Evolutionary conservation across 768 basidiomycete genomes (phyloP).

Genomic region (Mycena vulgaris): DNA sequence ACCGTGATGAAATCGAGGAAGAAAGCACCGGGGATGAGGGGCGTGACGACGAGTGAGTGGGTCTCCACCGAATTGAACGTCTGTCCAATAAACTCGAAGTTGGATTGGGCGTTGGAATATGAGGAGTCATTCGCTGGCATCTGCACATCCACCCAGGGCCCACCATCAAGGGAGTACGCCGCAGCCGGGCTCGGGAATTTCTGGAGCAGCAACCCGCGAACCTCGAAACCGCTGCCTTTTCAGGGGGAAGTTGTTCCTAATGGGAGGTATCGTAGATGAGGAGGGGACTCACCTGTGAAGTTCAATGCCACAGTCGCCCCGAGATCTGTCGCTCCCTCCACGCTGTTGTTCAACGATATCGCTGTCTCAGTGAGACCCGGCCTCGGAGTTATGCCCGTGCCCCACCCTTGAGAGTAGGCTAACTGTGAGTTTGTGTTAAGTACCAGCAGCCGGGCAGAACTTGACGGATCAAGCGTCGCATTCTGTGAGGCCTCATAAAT

Average conservation of each 20-base stretch:
- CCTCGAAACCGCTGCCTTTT: neutral
- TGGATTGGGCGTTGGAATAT: neutral
- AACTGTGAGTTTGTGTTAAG: constrained; percentile 9
- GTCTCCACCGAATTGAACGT: neutral
- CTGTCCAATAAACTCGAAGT: constrained; percentile 13
- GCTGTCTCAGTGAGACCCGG: neutral
- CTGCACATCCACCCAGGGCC: neutral
- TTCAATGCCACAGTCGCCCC: neutral
- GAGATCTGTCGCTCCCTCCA: neutral
- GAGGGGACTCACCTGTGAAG: neutral
- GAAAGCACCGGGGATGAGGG: constrained; percentile 15
- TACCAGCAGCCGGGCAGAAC: neutral
- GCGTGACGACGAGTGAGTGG: constrained; percentile 14
- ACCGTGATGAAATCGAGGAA: constrained; percentile 17
- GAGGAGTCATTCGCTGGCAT: neutral
- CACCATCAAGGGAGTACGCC: constrained; percentile 5
- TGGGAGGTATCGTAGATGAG: too few relatives aligned
- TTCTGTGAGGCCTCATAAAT: constrained; percentile 13
- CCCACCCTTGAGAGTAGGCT: constrained; percentile 12
- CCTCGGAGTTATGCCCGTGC: neutral
- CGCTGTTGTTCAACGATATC: neutral
- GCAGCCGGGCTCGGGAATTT: neutral
- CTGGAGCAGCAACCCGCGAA: neutral
- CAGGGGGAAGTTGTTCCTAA: neutral
- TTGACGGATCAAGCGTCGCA: neutral